Base-by-base conservation (phyloP, 2,329 filamentous ascomycete species). In the Alternaria longipes region DNA sequence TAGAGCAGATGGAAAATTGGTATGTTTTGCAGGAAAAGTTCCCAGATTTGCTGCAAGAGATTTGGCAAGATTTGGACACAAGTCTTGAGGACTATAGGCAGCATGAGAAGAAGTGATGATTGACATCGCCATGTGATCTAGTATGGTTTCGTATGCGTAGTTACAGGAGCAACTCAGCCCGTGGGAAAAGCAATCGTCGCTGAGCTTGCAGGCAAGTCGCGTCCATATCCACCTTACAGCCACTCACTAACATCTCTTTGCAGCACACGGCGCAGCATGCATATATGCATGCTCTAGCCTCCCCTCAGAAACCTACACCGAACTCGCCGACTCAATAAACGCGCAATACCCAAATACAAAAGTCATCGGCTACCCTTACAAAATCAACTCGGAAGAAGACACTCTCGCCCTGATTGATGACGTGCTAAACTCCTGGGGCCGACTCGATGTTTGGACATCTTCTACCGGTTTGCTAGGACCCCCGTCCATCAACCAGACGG, bases 81-180 rank as follows among this genome's bases (percentile, higher is more conserved):
- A 16, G 12, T 42, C 40, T 24, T 24, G 7, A 12, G 18, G 18
- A n/a, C 11, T 6, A 14, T 7, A 24, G 16, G 36, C 4, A 22
- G 16, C 3, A 20, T 6, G 8, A 34, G 3, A 14, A 30, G 12
- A 11, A 36, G 8, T 22, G 8, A 18, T 41, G 12, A 41, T 47
- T 60, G 12, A 55, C 24, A 28, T 24, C 11, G 16, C n/a, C 14
- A 18, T 30, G 0, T 16, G 4, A 12, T 45, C 12, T 62, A 87
- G 83, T 87, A 89, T 74, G 87, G 87, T 44, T 89, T 89, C 66
- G 84, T 89, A 20, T 89, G 87, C 67, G 84, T 90, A 14, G 87
- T 90, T 5, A 89, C 87, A 1, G 87, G 87, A 14, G 86, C 87
- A 24, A 84, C 84, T 1, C 85, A 88, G 68, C 84, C 87, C 2